Evolutionary conservation across 257 asterid species (phyloP).

Genomic region (Lavandula angustifolia): DNA sequence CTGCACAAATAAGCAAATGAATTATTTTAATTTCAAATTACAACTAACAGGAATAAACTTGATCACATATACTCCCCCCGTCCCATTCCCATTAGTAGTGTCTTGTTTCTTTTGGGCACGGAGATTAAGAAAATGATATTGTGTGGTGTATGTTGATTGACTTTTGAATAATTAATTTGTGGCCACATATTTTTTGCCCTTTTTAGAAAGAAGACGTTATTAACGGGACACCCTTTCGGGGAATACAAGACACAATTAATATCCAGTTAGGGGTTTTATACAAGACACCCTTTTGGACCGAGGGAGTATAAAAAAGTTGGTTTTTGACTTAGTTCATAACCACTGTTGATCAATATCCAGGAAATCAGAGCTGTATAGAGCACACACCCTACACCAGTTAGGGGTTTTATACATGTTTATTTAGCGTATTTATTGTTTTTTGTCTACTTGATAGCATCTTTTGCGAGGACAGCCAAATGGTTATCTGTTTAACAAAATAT

Average conservation of each 20-base stretch:
- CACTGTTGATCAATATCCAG: background rate
- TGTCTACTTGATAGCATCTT: conserved; percentile 19
- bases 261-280: too few species aligned
- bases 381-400: conserved; percentile 7
- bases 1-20: conserved; percentile 9
- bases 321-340: conserved; percentile 1
- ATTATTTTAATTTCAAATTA: conserved; percentile 17
- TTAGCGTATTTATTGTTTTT: conserved; percentile 18
- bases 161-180: too few species aligned
- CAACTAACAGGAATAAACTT: background rate
- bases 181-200: too few species aligned
- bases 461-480: conserved; percentile 8
- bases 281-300: too few species aligned
- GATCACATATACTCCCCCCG: too few species aligned
- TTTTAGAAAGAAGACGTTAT: too few species aligned
- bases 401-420: background rate
- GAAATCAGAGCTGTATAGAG: background rate
- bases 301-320: background rate
- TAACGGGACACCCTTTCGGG: too few species aligned
- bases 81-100: too few species aligned
- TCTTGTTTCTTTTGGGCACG: too few species aligned
- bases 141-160: too few species aligned
- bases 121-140: too few species aligned
- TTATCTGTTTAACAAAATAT: conserved; percentile 14
- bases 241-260: too few species aligned